Evolutionary conservation across 2,329 filamentous ascomycete genomes (phyloP), one percentile per base, ranked within the genome.

Genomic region (Diplocarpon rosae): DNA sequence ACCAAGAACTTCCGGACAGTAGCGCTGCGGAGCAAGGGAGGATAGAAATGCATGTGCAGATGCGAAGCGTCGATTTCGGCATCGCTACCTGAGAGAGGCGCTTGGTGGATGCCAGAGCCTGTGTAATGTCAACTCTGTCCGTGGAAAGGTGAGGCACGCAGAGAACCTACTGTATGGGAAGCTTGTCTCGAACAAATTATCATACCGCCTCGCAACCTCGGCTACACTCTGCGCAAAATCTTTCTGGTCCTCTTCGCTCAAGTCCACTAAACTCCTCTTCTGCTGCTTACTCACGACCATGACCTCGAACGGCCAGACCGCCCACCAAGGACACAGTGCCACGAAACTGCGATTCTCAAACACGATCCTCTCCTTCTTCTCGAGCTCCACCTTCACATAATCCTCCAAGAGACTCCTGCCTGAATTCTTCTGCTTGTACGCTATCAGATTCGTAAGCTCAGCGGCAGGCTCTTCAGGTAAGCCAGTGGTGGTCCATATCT

Each of bases 1-100:
- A 98, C 92, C 42, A 96, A 66, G 67, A 96, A 98, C 68, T 98
- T 98, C 56, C 85, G 80, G 37, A 98, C 89, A 0, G 88, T 95
- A 2, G 92, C 89, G 37, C 88, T 95, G 45, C 92, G 80, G 52
- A 98, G 71, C 37, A 98, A 71, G 11, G 92, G 92, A 34, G 92
- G 92, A 63, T 95, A 96, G 65, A 98, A 98, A 68, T 98, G 92
- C 69, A 98, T 82, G 65, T 98, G 92, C 61, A 98, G 80, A 65
- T 94, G 90, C 54, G 85, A 87, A 49, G 80, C 80, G 56, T 95
- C 84, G 43, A 90, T 76, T 64, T 96, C 90, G 50, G 93, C 86
- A 1, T 78, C 73, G 0, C 77, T 83, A 16, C 86, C 88, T 20
- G 83, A 77, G 6, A 98, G 72, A 2, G 92, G 92, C 14, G 92